These are phyloP conservation scores for Drechslerella stenobrocha DNA, from an alignment of 2,329 filamentous ascomycete species.

Conservation along the genomic window DNA sequence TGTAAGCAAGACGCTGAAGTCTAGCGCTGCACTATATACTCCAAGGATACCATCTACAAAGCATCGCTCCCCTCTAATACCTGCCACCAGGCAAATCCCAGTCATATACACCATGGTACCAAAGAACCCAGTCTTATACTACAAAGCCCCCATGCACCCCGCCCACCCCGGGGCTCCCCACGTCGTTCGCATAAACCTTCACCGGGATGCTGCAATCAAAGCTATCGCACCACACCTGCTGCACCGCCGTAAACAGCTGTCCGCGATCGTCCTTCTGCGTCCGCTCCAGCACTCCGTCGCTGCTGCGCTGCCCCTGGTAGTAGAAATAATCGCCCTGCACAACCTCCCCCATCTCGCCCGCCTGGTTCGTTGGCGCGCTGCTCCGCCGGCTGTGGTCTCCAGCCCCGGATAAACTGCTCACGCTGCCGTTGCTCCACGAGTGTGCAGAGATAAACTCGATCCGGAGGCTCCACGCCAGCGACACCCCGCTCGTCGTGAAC, in stretches of 20 bases:
- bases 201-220: constrained; percentile 87
- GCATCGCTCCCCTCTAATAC: background rate
- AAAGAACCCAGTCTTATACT: constrained; percentile 7
- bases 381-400: constrained; percentile 53
- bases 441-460: constrained; percentile 89
- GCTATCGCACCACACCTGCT: constrained; percentile 79
- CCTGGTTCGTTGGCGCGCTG: constrained; percentile 53
- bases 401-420: constrained; percentile 52
- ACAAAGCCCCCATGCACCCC: constrained; percentile 36
- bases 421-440: constrained; percentile 52
- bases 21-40: no score
- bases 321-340: constrained; percentile 53
- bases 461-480: constrained; percentile 81
- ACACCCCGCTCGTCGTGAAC: constrained; percentile 86
- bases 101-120: background rate
- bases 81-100: background rate
- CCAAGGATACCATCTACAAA: background rate
- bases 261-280: constrained; percentile 78
- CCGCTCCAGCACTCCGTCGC: constrained; percentile 71
- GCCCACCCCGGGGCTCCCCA: constrained; percentile 25
- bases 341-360: constrained; percentile 52
- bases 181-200: constrained; percentile 66
- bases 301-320: constrained; percentile 37
- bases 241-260: constrained; percentile 73
- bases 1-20: no score